phyloP scores from a whole-genome alignment of 352 stramenopile genomes.

The Globisporangium nodosum region DNA sequence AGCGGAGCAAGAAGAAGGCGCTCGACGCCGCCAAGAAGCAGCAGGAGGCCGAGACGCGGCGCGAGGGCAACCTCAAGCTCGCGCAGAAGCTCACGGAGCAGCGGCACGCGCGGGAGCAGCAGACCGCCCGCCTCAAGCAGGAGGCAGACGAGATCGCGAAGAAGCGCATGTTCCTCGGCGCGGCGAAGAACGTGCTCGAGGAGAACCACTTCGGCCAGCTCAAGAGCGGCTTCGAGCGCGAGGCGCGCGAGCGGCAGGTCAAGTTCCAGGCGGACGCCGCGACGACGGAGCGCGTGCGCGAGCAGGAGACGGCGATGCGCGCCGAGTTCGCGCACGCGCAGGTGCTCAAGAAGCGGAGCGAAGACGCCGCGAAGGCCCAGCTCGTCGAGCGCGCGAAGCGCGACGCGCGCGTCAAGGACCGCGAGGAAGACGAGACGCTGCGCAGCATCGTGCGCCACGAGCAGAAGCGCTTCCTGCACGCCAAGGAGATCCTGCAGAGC shows the following conservation, averaged over 20 bases:
- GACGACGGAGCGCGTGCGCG: slow-evolving; percentile 40
- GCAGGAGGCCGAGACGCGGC: slow-evolving; percentile 49
- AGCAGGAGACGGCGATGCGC: slow-evolving; percentile 33
- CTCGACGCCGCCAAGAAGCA: slow-evolving; percentile 41
- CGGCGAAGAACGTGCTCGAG: slow-evolving; percentile 79
- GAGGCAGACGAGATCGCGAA: slow-evolving; percentile 66
- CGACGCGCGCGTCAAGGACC: slow-evolving; percentile 27
- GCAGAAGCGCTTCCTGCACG: slow-evolving; percentile 43
- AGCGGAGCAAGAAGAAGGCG: slow-evolving; percentile 51
- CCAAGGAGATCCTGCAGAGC: slow-evolving; percentile 48
- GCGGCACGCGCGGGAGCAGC: slow-evolving; percentile 35
- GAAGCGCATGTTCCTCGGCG: slow-evolving; percentile 81
- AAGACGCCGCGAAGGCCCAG: slow-evolving; percentile 19
- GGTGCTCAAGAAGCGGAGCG: slow-evolving; percentile 17
- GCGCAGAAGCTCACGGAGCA: slow-evolving; percentile 66
- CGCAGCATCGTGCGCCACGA: slow-evolving; percentile 58
- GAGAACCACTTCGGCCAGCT: slow-evolving; percentile 74
- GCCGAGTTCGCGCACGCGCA: slow-evolving; percentile 22
- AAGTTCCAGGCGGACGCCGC: slow-evolving; percentile 35
- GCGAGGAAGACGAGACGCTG: slow-evolving; percentile 60
- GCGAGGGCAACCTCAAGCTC: slow-evolving; percentile 67
- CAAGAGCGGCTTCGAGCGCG: slow-evolving; percentile 47
- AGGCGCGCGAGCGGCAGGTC: slow-evolving; percentile 42
- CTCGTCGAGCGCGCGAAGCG: slow-evolving; percentile 28
- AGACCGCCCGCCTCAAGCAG: slow-evolving; percentile 42